phyloP scores from a whole-genome alignment of 495 filamentous ascomycete species.

The Neurospora discreta region DNA sequence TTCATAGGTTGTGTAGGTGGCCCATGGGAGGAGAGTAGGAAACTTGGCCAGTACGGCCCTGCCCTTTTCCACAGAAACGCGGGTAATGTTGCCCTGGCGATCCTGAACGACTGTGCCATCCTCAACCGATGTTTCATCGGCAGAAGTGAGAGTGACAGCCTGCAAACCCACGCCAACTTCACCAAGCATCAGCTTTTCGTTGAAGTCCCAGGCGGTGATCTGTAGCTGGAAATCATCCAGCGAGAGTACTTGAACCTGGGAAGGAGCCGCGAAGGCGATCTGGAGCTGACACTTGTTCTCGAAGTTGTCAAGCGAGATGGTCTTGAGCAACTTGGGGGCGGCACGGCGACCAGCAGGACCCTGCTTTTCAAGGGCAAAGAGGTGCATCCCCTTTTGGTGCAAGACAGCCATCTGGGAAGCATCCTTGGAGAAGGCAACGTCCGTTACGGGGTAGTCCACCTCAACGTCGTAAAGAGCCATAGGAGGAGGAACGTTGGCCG shows the following conservation, averaged over 20 bases:
- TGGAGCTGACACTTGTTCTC: slow-evolving; percentile 9
- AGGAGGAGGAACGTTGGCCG: slow-evolving; percentile 81
- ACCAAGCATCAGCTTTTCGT: slow-evolving; percentile 8
- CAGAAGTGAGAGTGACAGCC: slow-evolving; percentile 9
- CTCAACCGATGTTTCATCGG: not conserved
- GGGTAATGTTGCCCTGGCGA: slow-evolving; percentile 22
- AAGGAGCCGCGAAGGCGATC: slow-evolving; percentile 12
- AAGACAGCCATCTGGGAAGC: slow-evolving; percentile 62
- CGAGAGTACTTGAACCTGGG: slow-evolving; percentile 15
- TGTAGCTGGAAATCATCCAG: slow-evolving; percentile 9
- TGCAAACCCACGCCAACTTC: slow-evolving; percentile 6
- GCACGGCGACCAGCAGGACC: slow-evolving; percentile 17
- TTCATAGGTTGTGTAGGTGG: slow-evolving; percentile 30
- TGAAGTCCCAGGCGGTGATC: slow-evolving; percentile 11
- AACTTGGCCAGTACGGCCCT: slow-evolving; percentile 13
- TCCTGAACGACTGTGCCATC: slow-evolving; percentile 26
- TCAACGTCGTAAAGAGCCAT: slow-evolving; percentile 74
- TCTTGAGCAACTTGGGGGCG: slow-evolving; percentile 19
- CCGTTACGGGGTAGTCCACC: slow-evolving; percentile 51
- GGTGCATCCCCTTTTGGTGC: slow-evolving; percentile 47
- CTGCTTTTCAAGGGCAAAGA: slow-evolving; percentile 55
- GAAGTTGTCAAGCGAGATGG: not conserved
- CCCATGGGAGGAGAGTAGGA: slow-evolving; percentile 41
- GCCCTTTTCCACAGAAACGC: not conserved
- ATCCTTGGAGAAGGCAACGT: slow-evolving; percentile 60